Base-by-base conservation (phyloP, 768 basidiomycete species). In the Suillus ampliporus region DNA sequence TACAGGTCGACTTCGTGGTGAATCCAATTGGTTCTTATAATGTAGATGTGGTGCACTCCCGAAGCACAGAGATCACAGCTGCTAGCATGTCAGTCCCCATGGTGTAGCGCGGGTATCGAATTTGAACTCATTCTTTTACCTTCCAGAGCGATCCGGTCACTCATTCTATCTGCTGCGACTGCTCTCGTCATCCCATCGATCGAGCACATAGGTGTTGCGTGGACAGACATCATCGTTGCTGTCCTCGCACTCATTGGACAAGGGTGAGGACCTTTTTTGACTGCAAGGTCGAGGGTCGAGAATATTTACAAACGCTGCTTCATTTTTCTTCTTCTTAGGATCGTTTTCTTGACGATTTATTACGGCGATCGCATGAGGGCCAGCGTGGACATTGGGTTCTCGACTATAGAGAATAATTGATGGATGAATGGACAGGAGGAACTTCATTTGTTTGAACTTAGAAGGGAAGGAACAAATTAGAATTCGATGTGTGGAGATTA, bases 321-420 rank as follows among this genome's bases (percentile, higher is more conserved):
- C 38, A 40, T 8, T 35, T 13, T 57, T 7, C 59, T 57, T 7
- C 59, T 57, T 46, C 21, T 56, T 58, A 88, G 86, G 10, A 57
- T 84, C 2, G 61, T 88, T 3, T 79, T 75, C 72, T 60, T 76
- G 7, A 81, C 80, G 0, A 82, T 88, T 31, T 71, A 69, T 41
- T 84, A 86, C 47, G 86, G 86, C 3, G 80, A 80, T 21, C 73
- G 77, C 63, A 79, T 88, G 74, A 76, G 86, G 56, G 79, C 77
- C 2, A 83, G 79, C 78, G 69, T 82, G 7, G 82, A 87, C 64
- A 72, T 86, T 15, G 84, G 82, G 1, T 86, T 80, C 65, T 82
- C 84, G 1, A 83, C 80, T 1, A 70, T 69, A 10, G 71, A 76
- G 1, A 76, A 71, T 21, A 80, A 80, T 58, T 82, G 38, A 64